Base-by-base conservation (phyloP, 2,329 filamentous ascomycete genomes). In the Sporothrix euskadiensis region DNA sequence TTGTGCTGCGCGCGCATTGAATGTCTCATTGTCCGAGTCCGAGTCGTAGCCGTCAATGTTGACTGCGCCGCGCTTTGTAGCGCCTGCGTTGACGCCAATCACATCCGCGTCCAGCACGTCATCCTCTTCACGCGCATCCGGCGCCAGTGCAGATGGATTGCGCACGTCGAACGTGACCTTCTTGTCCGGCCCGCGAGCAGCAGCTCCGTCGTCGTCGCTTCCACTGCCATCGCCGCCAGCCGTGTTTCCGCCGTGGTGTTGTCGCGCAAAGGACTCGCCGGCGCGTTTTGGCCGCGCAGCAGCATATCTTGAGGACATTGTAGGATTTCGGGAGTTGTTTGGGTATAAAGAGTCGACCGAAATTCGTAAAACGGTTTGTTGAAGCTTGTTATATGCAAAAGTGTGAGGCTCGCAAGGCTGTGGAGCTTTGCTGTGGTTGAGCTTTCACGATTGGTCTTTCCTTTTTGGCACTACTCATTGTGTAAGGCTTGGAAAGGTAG, bases 41-140 rank as follows among this genome's bases (percentile, higher is more conserved):
- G 92, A 96, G 78, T 98, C 95, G 83, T 98, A 99, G 69, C 96
- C 96, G 79, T 98, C 96, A 56, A 99, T 90, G 79, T 98, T 98
- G 72, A 99, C 93, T 0, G 95, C 96, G 77, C 95, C 95, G 75
- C 96, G 93, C 81, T 97, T 97, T 0, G 94, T 93, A 44, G 89
- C 87, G 10, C 90, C 89, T 1, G 89, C 89, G 22, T 89, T 87
- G 1, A 91, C 92, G 19, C 94, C 94, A 76, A 98, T 98, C 54
- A 98, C 94, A 80, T 98, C 96, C 30, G 94, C 94, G 69, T 97
- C 93, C 9, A 99, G 88, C 39, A 95, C 88, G 4, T 84, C 83
- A 76, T 92, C 92, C 61, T 92, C 90, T 76, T 93, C 91, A 1
- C 88, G 88, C 1, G 90, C 92, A 80, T 97, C 94, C 0, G 94